A percentile compares a stretch with the other conserved stretches of the same genome.
Conservation (phyloP, 1,284 basidiomycete species). For the Ceratobasidium sp. region DNA sequence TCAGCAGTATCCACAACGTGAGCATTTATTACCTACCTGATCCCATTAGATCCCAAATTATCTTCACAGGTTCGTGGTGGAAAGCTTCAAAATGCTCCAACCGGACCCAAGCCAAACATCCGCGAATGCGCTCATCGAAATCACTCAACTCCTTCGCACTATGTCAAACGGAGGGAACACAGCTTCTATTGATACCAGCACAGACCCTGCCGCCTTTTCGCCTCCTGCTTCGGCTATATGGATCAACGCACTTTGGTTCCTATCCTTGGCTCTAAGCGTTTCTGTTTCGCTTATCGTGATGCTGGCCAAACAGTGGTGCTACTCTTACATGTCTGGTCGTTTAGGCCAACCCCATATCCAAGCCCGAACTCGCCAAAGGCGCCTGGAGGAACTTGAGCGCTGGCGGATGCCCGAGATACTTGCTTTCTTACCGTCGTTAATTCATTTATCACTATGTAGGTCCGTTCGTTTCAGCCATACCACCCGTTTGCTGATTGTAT, state of each 20-base stretch:
- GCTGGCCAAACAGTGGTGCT: constrained; percentile 37
- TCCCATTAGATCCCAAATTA: too few species aligned
- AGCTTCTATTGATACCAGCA: neutral
- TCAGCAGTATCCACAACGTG: constrained; percentile 31
- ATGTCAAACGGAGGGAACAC: neutral
- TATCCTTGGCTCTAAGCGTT: constrained; percentile 26
- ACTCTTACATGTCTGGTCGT: constrained; percentile 34
- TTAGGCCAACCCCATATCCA: constrained; percentile 27
- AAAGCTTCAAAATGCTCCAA: constrained; percentile 18
- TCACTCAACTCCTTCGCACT: constrained; percentile 1
- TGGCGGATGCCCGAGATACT: constrained; percentile 38
- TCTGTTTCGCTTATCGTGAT: constrained; percentile 28
- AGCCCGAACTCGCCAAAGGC: constrained; percentile 22
- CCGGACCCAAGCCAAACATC: neutral
- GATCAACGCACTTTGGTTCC: constrained; percentile 26
- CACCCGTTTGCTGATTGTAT: neutral
- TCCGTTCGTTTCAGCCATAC: neutral
- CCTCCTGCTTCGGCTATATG: constrained; percentile 14
- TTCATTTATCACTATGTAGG: constrained; percentile 33
- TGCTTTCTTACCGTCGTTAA: constrained; percentile 18
- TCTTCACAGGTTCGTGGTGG: constrained; percentile 30
- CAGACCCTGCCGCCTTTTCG: neutral
- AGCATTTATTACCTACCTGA: too few species aligned
- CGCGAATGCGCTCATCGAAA: constrained; percentile 11
- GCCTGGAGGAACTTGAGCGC: constrained; percentile 22